phyloP scores from a whole-genome alignment of 371 early-diverging fungal genomes.

The Mycotypha africana region DNA sequence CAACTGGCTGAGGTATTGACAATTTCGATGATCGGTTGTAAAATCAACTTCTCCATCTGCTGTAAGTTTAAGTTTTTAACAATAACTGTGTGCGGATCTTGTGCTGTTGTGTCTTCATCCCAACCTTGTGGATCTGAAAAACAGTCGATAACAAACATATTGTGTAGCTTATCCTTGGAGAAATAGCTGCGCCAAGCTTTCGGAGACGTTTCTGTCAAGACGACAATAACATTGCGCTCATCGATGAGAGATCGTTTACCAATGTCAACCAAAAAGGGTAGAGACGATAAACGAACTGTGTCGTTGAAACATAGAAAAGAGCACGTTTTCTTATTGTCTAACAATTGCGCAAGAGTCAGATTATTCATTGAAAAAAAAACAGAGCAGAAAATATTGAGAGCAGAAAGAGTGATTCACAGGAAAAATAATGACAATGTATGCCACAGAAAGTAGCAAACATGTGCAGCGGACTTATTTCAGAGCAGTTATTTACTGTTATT shows the following conservation, averaged over 20 bases:
- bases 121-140: conserved; percentile 34
- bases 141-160: conserved; percentile 25
- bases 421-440: no score
- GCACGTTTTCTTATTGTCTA: conserved; percentile 27
- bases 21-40: conserved; percentile 16
- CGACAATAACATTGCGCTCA: conserved; percentile 19
- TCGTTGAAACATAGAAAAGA: conserved; percentile 31
- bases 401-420: no score
- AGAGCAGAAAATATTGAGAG: no score
- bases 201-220: conserved; percentile 38
- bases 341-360: conserved; percentile 31
- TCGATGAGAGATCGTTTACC: conserved; percentile 18
- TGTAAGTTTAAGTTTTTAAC: conserved; percentile 2
- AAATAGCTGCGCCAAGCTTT: conserved; percentile 14
- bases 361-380: no score
- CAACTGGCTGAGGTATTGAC: conserved; percentile 8
- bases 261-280: conserved; percentile 24
- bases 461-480: no score
- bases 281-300: conserved; percentile 18
- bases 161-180: background rate
- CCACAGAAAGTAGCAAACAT: no score
- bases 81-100: background rate
- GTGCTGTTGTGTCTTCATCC: conserved; percentile 9
- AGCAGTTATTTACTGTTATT: no score
- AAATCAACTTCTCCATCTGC: conserved; percentile 21